phyloP scores from a whole-genome alignment of 768 basidiomycete genomes.

The Boletus rufocinnamomeus region DNA sequence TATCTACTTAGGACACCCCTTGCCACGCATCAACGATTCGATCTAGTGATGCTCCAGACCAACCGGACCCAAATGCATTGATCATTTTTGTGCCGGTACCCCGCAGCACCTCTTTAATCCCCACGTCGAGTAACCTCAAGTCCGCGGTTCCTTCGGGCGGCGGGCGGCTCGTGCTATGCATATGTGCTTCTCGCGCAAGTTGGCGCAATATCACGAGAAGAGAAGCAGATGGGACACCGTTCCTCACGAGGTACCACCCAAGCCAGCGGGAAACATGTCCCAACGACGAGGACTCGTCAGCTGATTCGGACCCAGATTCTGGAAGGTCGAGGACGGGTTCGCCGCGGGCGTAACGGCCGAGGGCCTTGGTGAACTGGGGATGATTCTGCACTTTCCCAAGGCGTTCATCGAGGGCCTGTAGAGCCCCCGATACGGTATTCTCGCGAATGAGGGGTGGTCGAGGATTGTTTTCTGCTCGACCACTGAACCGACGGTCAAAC shows the following conservation, averaged over 20 bases:
- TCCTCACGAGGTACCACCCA: conserved; percentile 71
- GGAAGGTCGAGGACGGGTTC: conserved; percentile 39
- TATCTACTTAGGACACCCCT: conserved; percentile 13
- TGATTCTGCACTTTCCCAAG: conserved; percentile 45
- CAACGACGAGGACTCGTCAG: conserved; percentile 9
- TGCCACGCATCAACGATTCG: conserved; percentile 65
- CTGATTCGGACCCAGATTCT: conserved; percentile 5
- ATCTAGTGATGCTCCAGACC: conserved; percentile 69
- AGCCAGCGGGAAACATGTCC: conserved; percentile 42
- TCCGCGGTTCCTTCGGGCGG: conserved; percentile 54
- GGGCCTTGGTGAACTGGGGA: conserved; percentile 29
- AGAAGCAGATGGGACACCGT: conserved; percentile 70
- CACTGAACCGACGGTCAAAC: conserved; percentile 75
- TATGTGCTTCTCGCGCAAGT: conserved; percentile 63
- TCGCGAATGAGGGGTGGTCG: conserved; percentile 72
- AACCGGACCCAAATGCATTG: conserved; percentile 66
- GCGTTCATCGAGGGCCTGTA: conserved; percentile 61
- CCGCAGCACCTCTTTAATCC: conserved; percentile 85
- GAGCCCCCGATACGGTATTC: conserved; percentile 64
- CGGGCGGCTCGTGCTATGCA: conserved; percentile 50
- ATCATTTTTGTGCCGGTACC: conserved; percentile 83
- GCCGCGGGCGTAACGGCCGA: conserved; percentile 60
- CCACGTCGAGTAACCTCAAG: conserved; percentile 41
- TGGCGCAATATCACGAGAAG: conserved; percentile 61
- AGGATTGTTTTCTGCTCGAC: conserved; percentile 62